Evolutionary conservation across 73 alveolate genomes (phyloP).

Genomic region (Paramecium bursaria): DNA sequence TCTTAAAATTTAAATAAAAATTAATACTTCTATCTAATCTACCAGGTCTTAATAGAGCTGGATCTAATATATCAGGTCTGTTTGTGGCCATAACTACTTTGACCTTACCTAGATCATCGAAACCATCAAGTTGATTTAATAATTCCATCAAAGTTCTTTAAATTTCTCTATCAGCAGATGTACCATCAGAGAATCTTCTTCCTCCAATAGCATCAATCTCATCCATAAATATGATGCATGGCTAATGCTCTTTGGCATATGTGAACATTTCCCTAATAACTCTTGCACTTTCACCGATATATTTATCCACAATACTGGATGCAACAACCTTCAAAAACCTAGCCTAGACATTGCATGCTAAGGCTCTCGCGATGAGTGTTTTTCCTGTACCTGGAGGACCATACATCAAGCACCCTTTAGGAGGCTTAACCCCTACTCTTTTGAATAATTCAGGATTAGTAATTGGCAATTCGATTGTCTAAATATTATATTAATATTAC

Average conservation of each 20-base stretch:
- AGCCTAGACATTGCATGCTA: slow-evolving; percentile 97
- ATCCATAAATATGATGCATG: slow-evolving; percentile 96
- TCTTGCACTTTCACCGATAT: slow-evolving; percentile 99
- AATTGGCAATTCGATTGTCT: slow-evolving; percentile 98
- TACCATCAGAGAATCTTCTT: slow-evolving; percentile 93
- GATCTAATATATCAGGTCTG: slow-evolving; percentile 99
- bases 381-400: slow-evolving; percentile 99
- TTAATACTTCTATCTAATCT: slow-evolving; percentile 94
- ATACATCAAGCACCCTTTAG: slow-evolving; percentile 98
- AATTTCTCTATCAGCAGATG: slow-evolving; percentile 99
- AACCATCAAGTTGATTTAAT: slow-evolving; percentile 98
- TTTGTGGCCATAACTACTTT: slow-evolving; percentile 99
- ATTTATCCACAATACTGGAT: slow-evolving; percentile 98
- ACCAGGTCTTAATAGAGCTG: slow-evolving; percentile 99
- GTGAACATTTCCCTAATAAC: slow-evolving; percentile 99
- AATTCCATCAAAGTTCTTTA: slow-evolving; percentile 98
- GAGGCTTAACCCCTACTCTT: slow-evolving; percentile 99
- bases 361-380: slow-evolving; percentile 98
- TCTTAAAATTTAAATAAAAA: slow-evolving; percentile 3
- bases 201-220: slow-evolving; percentile 99
- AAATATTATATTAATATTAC: neutral
- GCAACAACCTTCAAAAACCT: slow-evolving; percentile 98
- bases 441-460: slow-evolving; percentile 98
- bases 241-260: slow-evolving; percentile 98
- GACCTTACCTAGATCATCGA: slow-evolving; percentile 98